Percentiles rank a stretch among this genome's conserved stretches.
phyloP scores from a whole-genome alignment of 2,329 filamentous ascomycete species.

The Arachnomyces sp. region DNA sequence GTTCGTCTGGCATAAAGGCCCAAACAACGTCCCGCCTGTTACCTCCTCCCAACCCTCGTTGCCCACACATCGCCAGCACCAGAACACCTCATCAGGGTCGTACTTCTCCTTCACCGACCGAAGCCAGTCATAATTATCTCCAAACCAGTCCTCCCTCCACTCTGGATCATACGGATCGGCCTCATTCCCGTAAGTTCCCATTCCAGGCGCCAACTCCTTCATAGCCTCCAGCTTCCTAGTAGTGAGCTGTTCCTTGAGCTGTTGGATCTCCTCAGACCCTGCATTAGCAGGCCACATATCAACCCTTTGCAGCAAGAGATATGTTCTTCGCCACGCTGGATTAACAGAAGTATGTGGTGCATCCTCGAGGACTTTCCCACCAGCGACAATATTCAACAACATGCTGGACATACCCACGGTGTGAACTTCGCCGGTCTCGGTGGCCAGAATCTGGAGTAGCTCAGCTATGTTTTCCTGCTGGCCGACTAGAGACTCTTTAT shows the following conservation, averaged over 20 bases:
- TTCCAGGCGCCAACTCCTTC: constrained; percentile 14
- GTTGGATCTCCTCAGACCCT: constrained; percentile 1
- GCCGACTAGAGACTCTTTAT: neutral
- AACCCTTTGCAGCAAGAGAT: constrained; percentile 4
- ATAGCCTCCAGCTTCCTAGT: constrained; percentile 12
- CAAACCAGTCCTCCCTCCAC: constrained; percentile 15
- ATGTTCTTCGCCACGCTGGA: constrained; percentile 9
- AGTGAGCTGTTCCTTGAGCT: constrained; percentile 6
- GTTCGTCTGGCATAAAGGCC: too few relatives aligned
- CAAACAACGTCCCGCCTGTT: too few relatives aligned
- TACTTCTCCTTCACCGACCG: constrained; percentile 19
- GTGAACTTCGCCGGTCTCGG: neutral
- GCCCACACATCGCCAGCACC: constrained; percentile 20
- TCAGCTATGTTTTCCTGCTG: neutral
- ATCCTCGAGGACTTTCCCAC: constrained; percentile 10
- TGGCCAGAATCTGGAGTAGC: constrained; percentile 1
- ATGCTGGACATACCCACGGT: too few relatives aligned
- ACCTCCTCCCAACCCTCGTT: too few relatives aligned
- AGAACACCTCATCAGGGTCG: constrained; percentile 20
- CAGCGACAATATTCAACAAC: constrained; percentile 7
- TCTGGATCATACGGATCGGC: constrained; percentile 12
- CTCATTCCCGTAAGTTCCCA: constrained; percentile 16
- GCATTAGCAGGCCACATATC: constrained; percentile 8
- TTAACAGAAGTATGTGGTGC: constrained; percentile 10
- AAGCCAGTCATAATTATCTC: constrained; percentile 18